Percentiles rank a stretch among this genome's conserved stretches.
Evolutionary conservation across 176 grass and related monocot species (phyloP).

Genomic region (Hordeum marinum): DNA sequence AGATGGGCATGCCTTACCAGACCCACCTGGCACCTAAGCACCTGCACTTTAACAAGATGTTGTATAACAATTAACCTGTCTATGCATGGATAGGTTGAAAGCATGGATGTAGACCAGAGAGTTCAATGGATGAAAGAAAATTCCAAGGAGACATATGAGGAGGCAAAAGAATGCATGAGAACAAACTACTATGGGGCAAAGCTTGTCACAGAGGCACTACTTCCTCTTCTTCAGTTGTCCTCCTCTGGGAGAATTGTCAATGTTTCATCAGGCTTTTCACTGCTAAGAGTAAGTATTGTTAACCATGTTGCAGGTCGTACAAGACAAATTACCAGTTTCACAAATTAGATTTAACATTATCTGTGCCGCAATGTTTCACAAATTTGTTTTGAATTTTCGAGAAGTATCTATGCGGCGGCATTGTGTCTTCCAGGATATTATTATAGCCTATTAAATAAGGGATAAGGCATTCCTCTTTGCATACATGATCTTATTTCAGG

Average conservation of each 20-base stretch:
- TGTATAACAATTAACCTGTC: not conserved
- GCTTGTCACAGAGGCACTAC: conserved; percentile 42
- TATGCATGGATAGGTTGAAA: conserved; percentile 15
- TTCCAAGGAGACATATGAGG: conserved; percentile 41
- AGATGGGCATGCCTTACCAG: not conserved
- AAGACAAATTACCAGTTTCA: not conserved
- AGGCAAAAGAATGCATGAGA: conserved; percentile 47
- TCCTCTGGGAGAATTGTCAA: conserved; percentile 47
- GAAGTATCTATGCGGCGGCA: not conserved
- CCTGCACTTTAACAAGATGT: not conserved
- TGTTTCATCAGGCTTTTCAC: conserved; percentile 42
- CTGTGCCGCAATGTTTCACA: not conserved
- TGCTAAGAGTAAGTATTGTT: conserved; percentile 43
- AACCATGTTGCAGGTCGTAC: not conserved
- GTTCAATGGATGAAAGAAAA: conserved; percentile 46
- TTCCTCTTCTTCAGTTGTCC: conserved; percentile 61
- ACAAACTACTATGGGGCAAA: conserved; percentile 65
- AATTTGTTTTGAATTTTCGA: not conserved
- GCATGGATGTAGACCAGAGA: conserved; percentile 35
- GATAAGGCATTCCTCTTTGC: not conserved
- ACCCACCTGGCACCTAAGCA: not conserved
- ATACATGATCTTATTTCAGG: not conserved
- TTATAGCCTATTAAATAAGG: not conserved
- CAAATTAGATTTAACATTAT: not conserved
- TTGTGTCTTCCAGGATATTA: not conserved